Evolutionary conservation across 2,329 filamentous ascomycete species (phyloP), one percentile per base, ranked within the genome.

Genomic region (Domatiomyces catenatus): DNA sequence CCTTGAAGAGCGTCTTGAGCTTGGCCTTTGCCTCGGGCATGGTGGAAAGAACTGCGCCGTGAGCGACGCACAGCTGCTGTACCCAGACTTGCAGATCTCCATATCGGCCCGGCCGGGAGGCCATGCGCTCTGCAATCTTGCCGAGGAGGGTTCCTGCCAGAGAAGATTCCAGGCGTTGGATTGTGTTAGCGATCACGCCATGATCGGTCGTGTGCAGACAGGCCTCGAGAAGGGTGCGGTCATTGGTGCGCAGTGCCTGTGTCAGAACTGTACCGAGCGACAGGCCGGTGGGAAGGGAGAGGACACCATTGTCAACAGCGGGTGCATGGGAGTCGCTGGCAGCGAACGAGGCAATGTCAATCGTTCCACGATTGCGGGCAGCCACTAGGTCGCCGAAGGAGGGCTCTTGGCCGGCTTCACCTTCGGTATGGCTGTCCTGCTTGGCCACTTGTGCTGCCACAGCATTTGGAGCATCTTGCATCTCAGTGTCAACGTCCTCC

Each of bases 31-130:
- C 75, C 56, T 89, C 83, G n/a, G 85, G 80, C 65, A 94, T 86
- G 28, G 83, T 83, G 8, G 89, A 86, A 48, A 98, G 74, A 49
- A 89, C 89, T 57, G 90, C 92, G 58, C 92, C 92, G 63, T 98
- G 92, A 1, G 86, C 83, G 32, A 95, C 80, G 50, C 95, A 77
- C 1, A 87, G 90, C 86, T 88, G 94, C 68, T 95, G 89, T 44
- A 96, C 84, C 89, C 92, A 98, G 15, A 84, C 79, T 76, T 95
- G 89, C 28, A 98, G 77, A 62, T 83, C 86, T 48, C 89, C 88
- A 12, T 92, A 90, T 50, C 92, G 80, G 2, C 90, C 92, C 1
- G 92, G 92, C 44, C 87, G 80, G 58, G 84, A 79, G 67, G 94
- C 83, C 64, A 98, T 78, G 52, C 89, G 79, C 59, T 93, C 84